Conservation (phyloP, 2,329 filamentous ascomycete genomes). For the Cercospora sesami region DNA sequence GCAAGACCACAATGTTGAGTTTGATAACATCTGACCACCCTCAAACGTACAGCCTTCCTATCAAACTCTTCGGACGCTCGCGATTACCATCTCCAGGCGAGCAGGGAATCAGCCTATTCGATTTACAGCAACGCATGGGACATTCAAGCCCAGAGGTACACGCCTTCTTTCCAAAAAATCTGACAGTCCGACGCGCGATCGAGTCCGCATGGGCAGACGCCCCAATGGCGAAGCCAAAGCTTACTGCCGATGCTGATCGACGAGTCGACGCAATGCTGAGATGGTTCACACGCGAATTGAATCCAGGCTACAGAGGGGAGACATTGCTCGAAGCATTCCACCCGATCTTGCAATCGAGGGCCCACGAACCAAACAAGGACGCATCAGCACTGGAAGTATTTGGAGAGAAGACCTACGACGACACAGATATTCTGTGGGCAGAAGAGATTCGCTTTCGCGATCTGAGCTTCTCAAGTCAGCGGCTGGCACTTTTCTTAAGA, state of each 20-base stretch:
- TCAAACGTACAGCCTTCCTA: constrained; percentile 84
- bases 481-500: constrained; percentile 75
- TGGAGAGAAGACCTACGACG: constrained; percentile 26
- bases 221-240: constrained; percentile 67
- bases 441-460: constrained; percentile 68
- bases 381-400: constrained; percentile 10
- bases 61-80: constrained; percentile 80
- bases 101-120: constrained; percentile 83
- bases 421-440: constrained; percentile 60
- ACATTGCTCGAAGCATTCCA: constrained; percentile 19
- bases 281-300: constrained; percentile 80
- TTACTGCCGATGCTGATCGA: constrained; percentile 58
- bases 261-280: constrained; percentile 68
- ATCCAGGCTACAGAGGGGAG: constrained; percentile 47
- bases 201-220: constrained; percentile 91
- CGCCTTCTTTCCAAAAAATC: constrained; percentile 78
- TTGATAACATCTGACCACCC: constrained; percentile 95
- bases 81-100: constrained; percentile 72
- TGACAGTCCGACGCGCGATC: constrained; percentile 71
- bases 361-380: not conserved
- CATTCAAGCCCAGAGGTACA: constrained; percentile 95
- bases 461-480: constrained; percentile 77
- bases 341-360: not conserved
- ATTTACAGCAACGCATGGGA: constrained; percentile 84
- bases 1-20: constrained; percentile 91